Evolutionary conservation across 2,329 filamentous ascomycete genomes (phyloP).

Genomic region (Xylaria sp.): DNA sequence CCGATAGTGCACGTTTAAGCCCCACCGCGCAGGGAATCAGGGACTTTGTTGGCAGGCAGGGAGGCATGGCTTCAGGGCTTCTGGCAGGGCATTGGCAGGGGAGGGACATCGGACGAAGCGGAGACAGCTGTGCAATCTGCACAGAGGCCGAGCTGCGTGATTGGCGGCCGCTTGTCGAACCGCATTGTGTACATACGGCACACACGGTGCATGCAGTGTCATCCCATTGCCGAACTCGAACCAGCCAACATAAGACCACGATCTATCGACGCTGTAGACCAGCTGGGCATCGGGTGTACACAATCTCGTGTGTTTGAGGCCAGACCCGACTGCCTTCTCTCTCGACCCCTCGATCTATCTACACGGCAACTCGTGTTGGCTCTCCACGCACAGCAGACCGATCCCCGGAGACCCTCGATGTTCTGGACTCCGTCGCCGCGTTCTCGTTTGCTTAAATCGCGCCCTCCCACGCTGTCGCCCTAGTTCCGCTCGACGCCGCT

Average conservation of each 20-base stretch:
- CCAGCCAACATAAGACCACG: conserved; percentile 7
- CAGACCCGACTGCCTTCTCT: neutral
- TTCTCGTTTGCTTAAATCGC: conserved; percentile 6
- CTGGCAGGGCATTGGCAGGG: neutral
- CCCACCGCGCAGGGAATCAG: no score
- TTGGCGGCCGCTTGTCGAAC: conserved; percentile 4
- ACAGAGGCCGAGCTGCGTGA: neutral
- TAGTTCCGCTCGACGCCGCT: conserved; percentile 5
- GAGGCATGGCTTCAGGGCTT: no score
- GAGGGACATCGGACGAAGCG: no score
- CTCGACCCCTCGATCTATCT: no score
- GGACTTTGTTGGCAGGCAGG: no score
- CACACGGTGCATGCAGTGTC: neutral
- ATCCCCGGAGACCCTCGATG: neutral
- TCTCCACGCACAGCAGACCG: neutral
- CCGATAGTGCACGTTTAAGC: no score
- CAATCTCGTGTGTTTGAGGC: neutral
- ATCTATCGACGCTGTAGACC: no score
- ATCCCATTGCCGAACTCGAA: neutral
- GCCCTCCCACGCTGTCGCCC: conserved; percentile 11
- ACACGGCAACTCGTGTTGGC: no score
- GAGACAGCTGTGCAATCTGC: conserved; percentile 1
- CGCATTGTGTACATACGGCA: conserved; percentile 12
- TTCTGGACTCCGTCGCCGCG: conserved; percentile 14
- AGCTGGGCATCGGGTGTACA: no score